These are phyloP conservation scores for Coemansia sp. DNA, from an alignment of 192 early-diverging fungal genomes.

Conservation along the genomic window DNA sequence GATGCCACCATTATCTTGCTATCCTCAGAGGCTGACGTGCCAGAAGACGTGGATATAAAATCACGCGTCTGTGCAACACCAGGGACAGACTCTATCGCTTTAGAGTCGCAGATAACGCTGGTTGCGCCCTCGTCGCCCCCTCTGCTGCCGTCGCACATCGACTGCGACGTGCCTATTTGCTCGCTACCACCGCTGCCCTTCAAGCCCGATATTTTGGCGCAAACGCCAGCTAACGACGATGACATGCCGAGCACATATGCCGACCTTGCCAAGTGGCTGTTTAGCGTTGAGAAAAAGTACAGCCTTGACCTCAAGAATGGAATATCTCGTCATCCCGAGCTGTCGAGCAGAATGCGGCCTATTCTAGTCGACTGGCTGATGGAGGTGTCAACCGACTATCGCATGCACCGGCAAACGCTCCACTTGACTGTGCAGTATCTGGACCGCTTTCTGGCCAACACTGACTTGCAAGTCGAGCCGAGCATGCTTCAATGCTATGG, in stretches of 20 bases:
- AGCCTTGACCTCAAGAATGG: slow-evolving; percentile 24
- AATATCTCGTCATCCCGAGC: slow-evolving; percentile 47
- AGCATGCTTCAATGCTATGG: slow-evolving; percentile 58
- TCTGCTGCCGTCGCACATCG: slow-evolving; percentile 3
- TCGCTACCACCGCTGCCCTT: slow-evolving; percentile 8
- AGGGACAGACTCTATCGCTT: neutral
- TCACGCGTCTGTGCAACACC: neutral
- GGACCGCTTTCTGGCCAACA: slow-evolving; percentile 49
- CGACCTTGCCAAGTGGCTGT: slow-evolving; percentile 26
- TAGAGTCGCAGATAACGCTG: slow-evolving; percentile 50
- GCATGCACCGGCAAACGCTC: slow-evolving; percentile 55
- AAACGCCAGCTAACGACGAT: neutral
- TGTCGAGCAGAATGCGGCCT: slow-evolving; percentile 56
- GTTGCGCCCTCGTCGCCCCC: slow-evolving; percentile 45
- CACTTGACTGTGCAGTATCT: slow-evolving; percentile 53
- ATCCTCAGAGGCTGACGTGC: slow-evolving; percentile 23
- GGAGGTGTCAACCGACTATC: slow-evolving; percentile 58
- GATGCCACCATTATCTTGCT: slow-evolving; percentile 51
- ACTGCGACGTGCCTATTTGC: slow-evolving; percentile 18
- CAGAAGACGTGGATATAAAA: neutral
- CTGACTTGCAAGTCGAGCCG: slow-evolving; percentile 28
- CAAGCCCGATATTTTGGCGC: neutral
- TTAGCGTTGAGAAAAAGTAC: slow-evolving; percentile 34
- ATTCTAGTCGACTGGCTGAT: slow-evolving; percentile 61
- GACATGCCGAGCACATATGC: slow-evolving; percentile 23